phyloP scores from a whole-genome alignment of 2,329 filamentous ascomycete genomes.

The Aureobasidium sp. region DNA sequence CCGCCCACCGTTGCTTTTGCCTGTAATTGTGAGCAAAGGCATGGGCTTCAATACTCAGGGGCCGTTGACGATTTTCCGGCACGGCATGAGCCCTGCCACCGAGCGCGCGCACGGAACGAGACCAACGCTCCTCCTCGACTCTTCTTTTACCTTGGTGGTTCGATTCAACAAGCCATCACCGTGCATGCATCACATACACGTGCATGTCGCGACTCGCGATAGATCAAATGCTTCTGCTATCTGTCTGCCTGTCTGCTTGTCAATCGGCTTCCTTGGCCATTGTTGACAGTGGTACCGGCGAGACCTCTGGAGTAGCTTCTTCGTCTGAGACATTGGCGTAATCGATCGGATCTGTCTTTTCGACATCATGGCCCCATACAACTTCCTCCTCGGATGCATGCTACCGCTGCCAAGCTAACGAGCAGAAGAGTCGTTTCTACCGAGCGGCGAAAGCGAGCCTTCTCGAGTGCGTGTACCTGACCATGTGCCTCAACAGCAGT shows the following conservation, averaged over 20 bases:
- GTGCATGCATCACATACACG: background rate
- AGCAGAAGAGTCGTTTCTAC: background rate
- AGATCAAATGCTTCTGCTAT: background rate
- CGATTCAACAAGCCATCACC: background rate
- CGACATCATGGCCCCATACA: background rate
- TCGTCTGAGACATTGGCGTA: conserved; percentile 7
- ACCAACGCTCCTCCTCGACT: background rate
- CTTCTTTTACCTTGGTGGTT: background rate
- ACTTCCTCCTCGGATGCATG: background rate
- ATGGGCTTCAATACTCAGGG: background rate
- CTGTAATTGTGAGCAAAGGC: background rate
- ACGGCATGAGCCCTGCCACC: background rate
- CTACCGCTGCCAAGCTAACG: background rate
- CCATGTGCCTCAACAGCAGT: background rate
- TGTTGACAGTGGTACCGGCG: background rate
- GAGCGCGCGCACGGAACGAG: background rate
- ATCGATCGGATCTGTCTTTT: background rate
- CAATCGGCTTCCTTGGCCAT: background rate
- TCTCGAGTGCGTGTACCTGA: background rate
- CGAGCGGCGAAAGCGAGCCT: background rate
- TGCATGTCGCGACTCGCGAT: background rate
- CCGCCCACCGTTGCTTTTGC: background rate
- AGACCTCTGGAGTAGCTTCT: background rate
- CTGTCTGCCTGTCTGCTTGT: background rate
- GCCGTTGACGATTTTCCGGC: background rate